Percentiles rank a stretch among this genome's conserved stretches.
Evolutionary conservation across 2,329 filamentous ascomycete genomes (phyloP).

Genomic region (Aspergillus candidus): DNA sequence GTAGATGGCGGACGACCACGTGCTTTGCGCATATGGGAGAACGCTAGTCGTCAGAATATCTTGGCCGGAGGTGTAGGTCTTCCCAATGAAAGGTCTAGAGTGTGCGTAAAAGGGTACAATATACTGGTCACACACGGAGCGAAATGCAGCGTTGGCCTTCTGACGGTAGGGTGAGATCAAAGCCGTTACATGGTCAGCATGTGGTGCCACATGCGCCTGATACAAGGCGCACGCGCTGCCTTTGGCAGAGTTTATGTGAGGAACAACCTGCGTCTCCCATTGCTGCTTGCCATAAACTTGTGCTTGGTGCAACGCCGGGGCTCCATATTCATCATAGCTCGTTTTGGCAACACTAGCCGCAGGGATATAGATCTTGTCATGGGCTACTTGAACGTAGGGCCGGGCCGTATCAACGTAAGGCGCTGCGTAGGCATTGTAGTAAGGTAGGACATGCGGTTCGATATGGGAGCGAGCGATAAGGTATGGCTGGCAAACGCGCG

Average conservation of each 20-base stretch:
- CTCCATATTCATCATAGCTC: conserved; percentile 63
- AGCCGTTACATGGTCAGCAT: conserved; percentile 58
- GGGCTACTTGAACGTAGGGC: conserved; percentile 61
- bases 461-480: conserved; percentile 59
- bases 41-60: conserved; percentile 63
- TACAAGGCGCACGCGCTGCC: conserved; percentile 60
- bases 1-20: conserved; percentile 60
- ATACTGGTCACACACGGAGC: conserved; percentile 40
- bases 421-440: conserved; percentile 77
- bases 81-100: conserved; percentile 66
- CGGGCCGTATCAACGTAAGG: conserved; percentile 71
- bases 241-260: conserved; percentile 64
- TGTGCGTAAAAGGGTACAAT: conserved; percentile 69
- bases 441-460: conserved; percentile 71
- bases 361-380: conserved; percentile 61
- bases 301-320: conserved; percentile 63
- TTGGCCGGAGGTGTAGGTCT: conserved; percentile 61
- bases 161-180: conserved; percentile 66
- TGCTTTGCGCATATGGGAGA: conserved; percentile 65
- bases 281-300: conserved; percentile 61
- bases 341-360: conserved; percentile 57
- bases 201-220: conserved; percentile 62
- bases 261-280: conserved; percentile 74
- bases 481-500: conserved; percentile 78
- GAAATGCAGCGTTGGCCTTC: conserved; percentile 57